Evolutionary conservation across 169 alveolate genomes (phyloP).

Genomic region (Fabrea salina): DNA sequence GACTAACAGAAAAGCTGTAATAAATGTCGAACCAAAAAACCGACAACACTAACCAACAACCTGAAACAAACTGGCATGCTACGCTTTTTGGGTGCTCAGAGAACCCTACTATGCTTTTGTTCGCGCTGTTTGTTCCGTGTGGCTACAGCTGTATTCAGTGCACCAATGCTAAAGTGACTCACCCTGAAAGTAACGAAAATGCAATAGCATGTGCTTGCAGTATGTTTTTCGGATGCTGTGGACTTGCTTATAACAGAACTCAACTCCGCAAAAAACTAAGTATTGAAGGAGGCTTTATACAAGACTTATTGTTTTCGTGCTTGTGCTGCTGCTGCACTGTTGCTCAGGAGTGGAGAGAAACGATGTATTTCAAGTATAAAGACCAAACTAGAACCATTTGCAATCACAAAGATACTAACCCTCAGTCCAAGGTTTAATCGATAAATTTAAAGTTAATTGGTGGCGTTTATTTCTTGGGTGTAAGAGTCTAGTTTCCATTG

Average conservation of each 20-base stretch:
- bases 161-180: neutral
- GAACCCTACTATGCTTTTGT: neutral
- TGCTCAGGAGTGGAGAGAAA: conserved; percentile 28
- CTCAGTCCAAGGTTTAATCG: too few relatives aligned
- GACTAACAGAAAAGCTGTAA: too few relatives aligned
- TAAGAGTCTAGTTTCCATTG: too few relatives aligned
- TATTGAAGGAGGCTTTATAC: conserved; percentile 8
- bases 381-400: neutral
- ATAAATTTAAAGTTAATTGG: too few relatives aligned
- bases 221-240: conserved; percentile 6
- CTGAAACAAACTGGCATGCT: conserved; percentile 7
- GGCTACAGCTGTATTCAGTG: neutral
- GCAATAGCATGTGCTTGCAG: conserved; percentile 3
- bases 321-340: conserved; percentile 24
- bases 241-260: conserved; percentile 18
- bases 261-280: neutral
- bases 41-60: too few relatives aligned
- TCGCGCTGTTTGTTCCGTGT: conserved; percentile 1
- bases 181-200: neutral
- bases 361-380: neutral
- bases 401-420: too few relatives aligned
- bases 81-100: neutral
- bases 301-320: neutral
- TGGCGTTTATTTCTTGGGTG: too few relatives aligned
- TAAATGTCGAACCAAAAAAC: too few relatives aligned